phyloP scores from a whole-genome alignment of 208 protist species.

The Plasmodiophora brassicae region DNA sequence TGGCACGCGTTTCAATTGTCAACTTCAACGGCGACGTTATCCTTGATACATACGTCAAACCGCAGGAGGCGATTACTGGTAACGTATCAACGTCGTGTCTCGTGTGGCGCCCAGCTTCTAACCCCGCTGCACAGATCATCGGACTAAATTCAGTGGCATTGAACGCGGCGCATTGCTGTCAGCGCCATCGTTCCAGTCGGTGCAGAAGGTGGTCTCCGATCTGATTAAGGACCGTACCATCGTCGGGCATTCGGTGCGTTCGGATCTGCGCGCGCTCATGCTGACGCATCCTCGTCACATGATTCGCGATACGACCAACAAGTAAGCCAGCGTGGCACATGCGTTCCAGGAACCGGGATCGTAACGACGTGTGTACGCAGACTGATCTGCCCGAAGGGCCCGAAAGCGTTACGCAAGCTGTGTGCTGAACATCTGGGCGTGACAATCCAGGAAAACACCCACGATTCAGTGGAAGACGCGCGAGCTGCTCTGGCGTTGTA shows the following conservation, averaged over 20 bases:
- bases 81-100: too few relatives aligned
- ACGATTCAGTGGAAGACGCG: constrained; percentile 29
- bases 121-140: too few relatives aligned
- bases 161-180: not conserved
- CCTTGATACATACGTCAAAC: constrained; percentile 31
- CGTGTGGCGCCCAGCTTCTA: too few relatives aligned
- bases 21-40: constrained; percentile 31
- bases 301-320: constrained; percentile 36
- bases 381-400: not conserved
- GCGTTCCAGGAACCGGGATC: too few relatives aligned
- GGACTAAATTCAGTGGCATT: constrained; percentile 2
- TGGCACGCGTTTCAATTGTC: constrained; percentile 24
- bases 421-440: not conserved
- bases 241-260: not conserved
- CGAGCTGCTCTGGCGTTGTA: constrained; percentile 27
- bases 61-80: not conserved
- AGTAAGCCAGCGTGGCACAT: not conserved
- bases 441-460: not conserved
- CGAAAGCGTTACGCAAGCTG: constrained; percentile 5
- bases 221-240: not conserved
- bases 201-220: not conserved
- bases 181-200: not conserved
- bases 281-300: not conserved
- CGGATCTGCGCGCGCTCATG: not conserved
- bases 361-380: too few relatives aligned